Conservation (phyloP, 2,329 filamentous ascomycete genomes). For the Chalara sp. region DNA sequence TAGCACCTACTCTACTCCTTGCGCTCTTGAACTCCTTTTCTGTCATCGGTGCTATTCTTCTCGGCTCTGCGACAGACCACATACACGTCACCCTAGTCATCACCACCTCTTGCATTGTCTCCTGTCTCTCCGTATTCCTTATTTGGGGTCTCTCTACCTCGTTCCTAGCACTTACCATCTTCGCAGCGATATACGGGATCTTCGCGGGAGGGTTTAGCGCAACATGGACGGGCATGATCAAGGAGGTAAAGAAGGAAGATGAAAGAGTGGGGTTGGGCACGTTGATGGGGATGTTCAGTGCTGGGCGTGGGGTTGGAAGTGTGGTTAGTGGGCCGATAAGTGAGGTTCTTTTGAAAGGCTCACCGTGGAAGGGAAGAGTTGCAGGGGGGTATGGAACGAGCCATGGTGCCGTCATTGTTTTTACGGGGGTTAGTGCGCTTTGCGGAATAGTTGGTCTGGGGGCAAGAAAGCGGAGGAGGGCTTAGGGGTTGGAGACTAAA, state of each 20-base stretch:
- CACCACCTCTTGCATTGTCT: slow-evolving; percentile 41
- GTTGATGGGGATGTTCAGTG: slow-evolving; percentile 41
- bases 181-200: slow-evolving; percentile 48
- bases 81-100: slow-evolving; percentile 37
- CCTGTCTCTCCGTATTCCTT: slow-evolving; percentile 41
- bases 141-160: slow-evolving; percentile 47
- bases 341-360: slow-evolving; percentile 37
- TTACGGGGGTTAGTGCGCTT: slow-evolving; percentile 46
- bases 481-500: too few species aligned
- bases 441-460: slow-evolving; percentile 26
- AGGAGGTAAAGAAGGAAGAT: slow-evolving; percentile 10
- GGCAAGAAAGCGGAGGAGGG: not conserved
- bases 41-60: slow-evolving; percentile 35
- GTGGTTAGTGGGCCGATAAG: slow-evolving; percentile 50
- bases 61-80: slow-evolving; percentile 35
- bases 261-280: slow-evolving; percentile 20
- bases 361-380: slow-evolving; percentile 32
- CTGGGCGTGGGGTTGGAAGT: slow-evolving; percentile 56
- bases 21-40: slow-evolving; percentile 41
- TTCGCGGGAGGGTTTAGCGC: slow-evolving; percentile 49
- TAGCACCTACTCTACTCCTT: slow-evolving; percentile 39
- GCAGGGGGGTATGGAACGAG: slow-evolving; percentile 39
- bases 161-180: slow-evolving; percentile 38
- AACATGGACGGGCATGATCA: slow-evolving; percentile 35
- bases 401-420: slow-evolving; percentile 47